Percentiles rank a stretch among this genome's conserved stretches.
phyloP scores from a whole-genome alignment of 805 yeast genomes.

The Metschnikowia kofuensis region DNA sequence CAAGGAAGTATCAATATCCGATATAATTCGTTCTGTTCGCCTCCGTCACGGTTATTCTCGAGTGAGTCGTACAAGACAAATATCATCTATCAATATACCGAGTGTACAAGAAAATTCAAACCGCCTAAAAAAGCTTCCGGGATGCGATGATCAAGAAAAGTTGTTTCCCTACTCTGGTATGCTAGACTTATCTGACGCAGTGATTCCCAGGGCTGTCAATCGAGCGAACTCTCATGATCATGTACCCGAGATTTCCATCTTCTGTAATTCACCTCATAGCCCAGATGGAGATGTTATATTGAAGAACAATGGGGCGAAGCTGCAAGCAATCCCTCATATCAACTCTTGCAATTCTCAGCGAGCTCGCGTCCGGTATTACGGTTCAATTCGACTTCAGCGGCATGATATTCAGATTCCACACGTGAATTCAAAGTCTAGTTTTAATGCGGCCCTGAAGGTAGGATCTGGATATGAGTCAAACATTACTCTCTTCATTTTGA shows the following conservation, averaged over 20 bases:
- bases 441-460: too few species aligned
- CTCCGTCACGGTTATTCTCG: background rate
- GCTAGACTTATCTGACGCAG: background rate
- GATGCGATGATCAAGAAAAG: constrained; percentile 1
- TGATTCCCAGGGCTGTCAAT: background rate
- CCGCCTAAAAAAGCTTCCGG: background rate
- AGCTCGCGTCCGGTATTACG: constrained; percentile 2
- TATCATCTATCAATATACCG: background rate
- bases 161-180: constrained; percentile 5
- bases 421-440: background rate
- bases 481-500: background rate
- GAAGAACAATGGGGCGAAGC: background rate
- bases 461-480: background rate
- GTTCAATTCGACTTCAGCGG: constrained; percentile 4
- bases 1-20: background rate
- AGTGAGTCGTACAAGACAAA: too few species aligned
- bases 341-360: background rate
- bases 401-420: background rate
- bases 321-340: too few species aligned
- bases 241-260: background rate
- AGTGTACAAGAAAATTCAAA: background rate
- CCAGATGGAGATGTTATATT: background rate
- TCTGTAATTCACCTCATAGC: background rate
- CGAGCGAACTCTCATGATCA: background rate
- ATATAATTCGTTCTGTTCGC: background rate